Percentiles rank a stretch among this genome's conserved stretches.
phyloP scores from a whole-genome alignment of 2,329 filamentous ascomycete genomes.

The Pseudopithomyces chartarum region DNA sequence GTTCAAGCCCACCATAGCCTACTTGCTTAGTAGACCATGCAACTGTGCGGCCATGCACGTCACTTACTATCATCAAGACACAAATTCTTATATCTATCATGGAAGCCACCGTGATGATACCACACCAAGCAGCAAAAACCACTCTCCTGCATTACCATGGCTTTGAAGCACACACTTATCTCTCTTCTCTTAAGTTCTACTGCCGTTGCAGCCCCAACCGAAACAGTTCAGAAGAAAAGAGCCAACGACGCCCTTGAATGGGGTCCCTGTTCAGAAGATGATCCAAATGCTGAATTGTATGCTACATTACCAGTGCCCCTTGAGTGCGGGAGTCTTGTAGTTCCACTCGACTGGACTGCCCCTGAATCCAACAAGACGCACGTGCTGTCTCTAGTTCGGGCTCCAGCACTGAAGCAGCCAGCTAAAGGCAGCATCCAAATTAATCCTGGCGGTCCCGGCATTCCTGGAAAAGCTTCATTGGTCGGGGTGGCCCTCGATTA shows the following conservation, averaged over 20 bases:
- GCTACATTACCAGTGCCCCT: slow-evolving; percentile 24
- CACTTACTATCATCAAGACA: neutral
- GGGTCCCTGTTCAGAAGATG: slow-evolving; percentile 46
- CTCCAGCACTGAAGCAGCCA: slow-evolving; percentile 19
- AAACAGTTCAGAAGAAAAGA: neutral
- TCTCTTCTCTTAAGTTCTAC: neutral
- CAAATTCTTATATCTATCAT: neutral
- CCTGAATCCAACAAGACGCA: slow-evolving; percentile 9
- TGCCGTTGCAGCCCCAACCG: neutral
- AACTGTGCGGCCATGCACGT: neutral
- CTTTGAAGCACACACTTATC: neutral
- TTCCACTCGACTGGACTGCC: slow-evolving; percentile 50
- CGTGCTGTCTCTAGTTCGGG: slow-evolving; percentile 16
- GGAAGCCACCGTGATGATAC: neutral
- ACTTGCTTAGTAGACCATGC: neutral
- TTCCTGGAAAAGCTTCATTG: neutral
- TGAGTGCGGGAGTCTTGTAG: slow-evolving; percentile 55
- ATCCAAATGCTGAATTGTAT: neutral
- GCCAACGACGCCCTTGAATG: neutral
- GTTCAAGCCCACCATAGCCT: neutral
- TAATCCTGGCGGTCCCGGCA: slow-evolving; percentile 30
- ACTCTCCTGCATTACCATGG: neutral
- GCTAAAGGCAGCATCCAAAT: slow-evolving; percentile 23
- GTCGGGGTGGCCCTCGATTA: neutral
- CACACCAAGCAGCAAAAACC: neutral